Base-by-base conservation (phyloP, 2,329 filamentous ascomycete genomes). In the Penicillium digitatum region DNA sequence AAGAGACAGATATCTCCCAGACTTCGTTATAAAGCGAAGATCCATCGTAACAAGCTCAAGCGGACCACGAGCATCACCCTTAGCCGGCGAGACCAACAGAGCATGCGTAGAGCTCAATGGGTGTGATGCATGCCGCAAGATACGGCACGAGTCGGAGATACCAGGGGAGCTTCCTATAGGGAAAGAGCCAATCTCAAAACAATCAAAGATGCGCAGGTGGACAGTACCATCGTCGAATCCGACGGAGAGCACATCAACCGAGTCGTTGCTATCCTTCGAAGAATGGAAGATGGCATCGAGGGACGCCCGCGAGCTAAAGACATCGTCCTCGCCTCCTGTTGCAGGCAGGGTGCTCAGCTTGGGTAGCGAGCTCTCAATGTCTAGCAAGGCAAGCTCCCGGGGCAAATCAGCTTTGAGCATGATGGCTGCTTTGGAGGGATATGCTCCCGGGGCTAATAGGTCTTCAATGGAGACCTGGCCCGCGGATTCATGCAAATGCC, bases 191-290 rank as follows among this genome's bases (percentile, higher is more conserved):
- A 95, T 87, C 56, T 88, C 81, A 64, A 95, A 90, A 6, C 88
- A 92, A 70, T 95, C 88, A 69, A 93, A 93, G 45, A 95, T 90
- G 62, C 86, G 89, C 18, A 95, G 78, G 67, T 93, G 87, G 12
- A 95, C 78, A 18, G 78, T 81, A 9, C 88, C 88, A 59, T 89
- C 82, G 53, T 82, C 81, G 4, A 86, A 88, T 5, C 88, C 89
- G 2, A 89, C 82, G 5, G 93, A 77, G 76, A 95, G 85, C 61
- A 93, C 83, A 69, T 93, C 88, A 40, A 94, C 86, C n/a, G 84
- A 81, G 60, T 90, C 85, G 59, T 86, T 85, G 48, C 89, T 84
- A 49, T 83, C 82, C 34, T 83, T 80, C 55, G 83, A 80, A 31
- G 81, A 78, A 52, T 83, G 83, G 62, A 90, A 89, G 26, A 89